Conservation (phyloP, 2,329 filamentous ascomycete genomes). For the Aspergillus alliaceus region DNA sequence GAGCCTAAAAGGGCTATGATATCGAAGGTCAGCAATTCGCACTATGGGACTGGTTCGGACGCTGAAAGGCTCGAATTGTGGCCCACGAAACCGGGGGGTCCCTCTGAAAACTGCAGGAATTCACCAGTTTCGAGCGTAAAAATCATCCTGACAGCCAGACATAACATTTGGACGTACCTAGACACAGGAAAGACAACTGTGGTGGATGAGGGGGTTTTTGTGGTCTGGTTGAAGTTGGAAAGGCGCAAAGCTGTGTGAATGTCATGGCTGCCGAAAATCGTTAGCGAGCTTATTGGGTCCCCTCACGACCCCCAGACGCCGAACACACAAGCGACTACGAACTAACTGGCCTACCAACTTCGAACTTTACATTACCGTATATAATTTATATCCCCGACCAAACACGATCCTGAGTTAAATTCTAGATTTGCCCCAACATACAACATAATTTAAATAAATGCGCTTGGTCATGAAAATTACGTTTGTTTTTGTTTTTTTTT, state of each 20-base stretch:
- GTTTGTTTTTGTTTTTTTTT: neutral
- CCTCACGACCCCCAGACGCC: conserved; percentile 27
- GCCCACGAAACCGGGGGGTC: conserved; percentile 20
- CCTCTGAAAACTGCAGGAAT: conserved; percentile 21
- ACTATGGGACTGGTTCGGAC: conserved; percentile 11
- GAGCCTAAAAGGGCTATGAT: conserved; percentile 21
- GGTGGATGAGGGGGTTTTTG: conserved; percentile 39
- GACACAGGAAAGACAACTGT: conserved; percentile 31
- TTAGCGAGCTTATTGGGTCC: conserved; percentile 42
- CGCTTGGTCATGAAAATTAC: conserved; percentile 1
- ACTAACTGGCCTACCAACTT: too few species aligned
- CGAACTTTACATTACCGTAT: too few species aligned
- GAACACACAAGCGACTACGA: conserved; percentile 32
- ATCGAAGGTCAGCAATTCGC: conserved; percentile 20
- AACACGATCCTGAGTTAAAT: neutral
- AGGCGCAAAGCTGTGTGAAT: conserved; percentile 41
- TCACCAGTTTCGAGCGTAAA: conserved; percentile 21
- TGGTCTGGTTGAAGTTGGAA: conserved; percentile 36
- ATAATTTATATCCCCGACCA: neutral
- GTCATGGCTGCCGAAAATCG: conserved; percentile 42
- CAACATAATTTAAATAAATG: neutral
- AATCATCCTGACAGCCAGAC: conserved; percentile 19
- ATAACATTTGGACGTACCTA: conserved; percentile 35
- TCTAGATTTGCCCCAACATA: neutral
- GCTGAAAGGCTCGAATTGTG: conserved; percentile 17